Base-by-base conservation (phyloP, 495 filamentous ascomycete species). In the Thermothielavioides terrestris region DNA sequence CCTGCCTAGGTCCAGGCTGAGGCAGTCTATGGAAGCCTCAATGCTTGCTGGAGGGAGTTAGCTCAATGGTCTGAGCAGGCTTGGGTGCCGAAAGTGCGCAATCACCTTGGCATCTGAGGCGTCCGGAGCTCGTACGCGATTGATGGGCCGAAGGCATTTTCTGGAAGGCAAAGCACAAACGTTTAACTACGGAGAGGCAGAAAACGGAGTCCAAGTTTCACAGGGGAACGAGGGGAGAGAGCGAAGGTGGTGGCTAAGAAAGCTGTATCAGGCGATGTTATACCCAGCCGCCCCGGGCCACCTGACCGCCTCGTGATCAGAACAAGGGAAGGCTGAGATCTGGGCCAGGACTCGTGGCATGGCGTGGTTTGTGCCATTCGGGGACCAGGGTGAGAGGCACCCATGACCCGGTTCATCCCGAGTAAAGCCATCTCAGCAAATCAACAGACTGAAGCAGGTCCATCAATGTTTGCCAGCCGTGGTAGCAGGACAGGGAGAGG, bases 1-100 rank as follows among this genome's bases (percentile, higher is more conserved):
- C 2, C 44, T 38, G 38, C 58, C 58, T 18, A 40, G 31, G 20
- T 48, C 35, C 28, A 57, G 42, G 44, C 28, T 49, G 15, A 66
- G 34, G 35, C 35, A 39, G 26, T 34, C 43, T 10, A 60, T n/a
- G 8, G 58, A 47, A 2, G 52, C 52, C 37, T 59, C 56, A 26
- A 65, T 55, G 50, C 53, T 55, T 6, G 49, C 64, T 65, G 41
- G 30, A 6, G 9, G n/a, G 23, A 17, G 37, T 43, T 25, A 51
- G 44, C 3, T 15, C 8, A 36, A n/a, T 21, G 6, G 22, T 18
- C 14, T 17, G 23, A 12, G 6, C 14, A 1, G n/a, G 35, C 3
- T 32, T 12, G 18, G n/a, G 14, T 2, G n/a, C 11, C 15, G n/a
- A 11, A 10, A 5, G 26, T 34, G 25, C 6, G 18, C 14, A 43